Conservation (phyloP, 2,329 filamentous ascomycete species). For the Polytolypa hystricis region DNA sequence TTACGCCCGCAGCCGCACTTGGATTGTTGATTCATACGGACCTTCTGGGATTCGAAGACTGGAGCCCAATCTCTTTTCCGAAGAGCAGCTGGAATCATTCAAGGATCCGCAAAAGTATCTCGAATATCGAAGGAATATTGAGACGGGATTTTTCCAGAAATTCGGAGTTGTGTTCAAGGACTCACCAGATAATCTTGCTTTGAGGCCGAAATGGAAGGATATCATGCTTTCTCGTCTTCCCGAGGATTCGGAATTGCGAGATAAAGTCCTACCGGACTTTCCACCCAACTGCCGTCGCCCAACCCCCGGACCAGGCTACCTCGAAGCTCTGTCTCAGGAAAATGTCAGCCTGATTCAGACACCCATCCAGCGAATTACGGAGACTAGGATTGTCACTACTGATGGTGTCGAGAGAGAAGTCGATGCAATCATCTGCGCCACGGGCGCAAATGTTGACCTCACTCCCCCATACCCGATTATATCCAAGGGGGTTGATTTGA, state of each 20-base stretch:
- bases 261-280: conserved; percentile 50
- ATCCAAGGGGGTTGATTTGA: conserved; percentile 44
- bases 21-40: conserved; percentile 56
- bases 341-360: conserved; percentile 53
- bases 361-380: conserved; percentile 48
- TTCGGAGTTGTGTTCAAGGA: conserved; percentile 46
- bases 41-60: conserved; percentile 42
- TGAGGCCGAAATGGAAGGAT: conserved; percentile 38
- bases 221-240: conserved; percentile 45
- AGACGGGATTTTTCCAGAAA: conserved; percentile 52
- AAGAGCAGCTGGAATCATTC: conserved; percentile 47
- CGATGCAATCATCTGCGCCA: conserved; percentile 57
- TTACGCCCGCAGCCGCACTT: conserved; percentile 54
- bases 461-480: conserved; percentile 51
- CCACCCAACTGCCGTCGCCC: conserved; percentile 53
- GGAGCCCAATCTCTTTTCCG: conserved; percentile 43
- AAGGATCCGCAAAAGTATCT: conserved; percentile 52
- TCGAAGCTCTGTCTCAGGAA: conserved; percentile 50
- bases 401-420: conserved; percentile 49
- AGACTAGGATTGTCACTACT: conserved; percentile 47
- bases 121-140: conserved; percentile 45
- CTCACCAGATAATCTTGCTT: conserved; percentile 38
- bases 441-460: conserved; percentile 52
- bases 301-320: conserved; percentile 56
- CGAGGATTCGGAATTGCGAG: conserved; percentile 45